Conservation (phyloP, 106 monocot species). For the Platanthera guangdongensis region DNA sequence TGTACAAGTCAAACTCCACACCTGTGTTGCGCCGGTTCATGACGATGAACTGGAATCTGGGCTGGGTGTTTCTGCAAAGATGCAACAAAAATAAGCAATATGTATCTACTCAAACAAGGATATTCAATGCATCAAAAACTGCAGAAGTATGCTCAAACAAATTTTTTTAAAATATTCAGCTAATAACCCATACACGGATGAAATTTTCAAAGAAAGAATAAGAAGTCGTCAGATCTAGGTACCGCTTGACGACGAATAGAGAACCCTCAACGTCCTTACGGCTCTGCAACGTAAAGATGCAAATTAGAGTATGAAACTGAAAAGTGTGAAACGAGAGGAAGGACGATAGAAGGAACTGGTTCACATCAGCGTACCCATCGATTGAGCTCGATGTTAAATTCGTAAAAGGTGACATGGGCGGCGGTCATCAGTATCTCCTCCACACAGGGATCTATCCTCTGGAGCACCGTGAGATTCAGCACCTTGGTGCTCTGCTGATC, state of each 20-base stretch:
- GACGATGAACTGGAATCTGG: conserved; percentile 92
- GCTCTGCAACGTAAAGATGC: conserved; percentile 30
- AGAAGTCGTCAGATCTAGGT: conserved; percentile 1
- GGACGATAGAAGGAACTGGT: neutral
- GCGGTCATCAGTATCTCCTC: conserved; percentile 86
- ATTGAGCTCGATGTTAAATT: conserved; percentile 70
- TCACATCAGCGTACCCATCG: conserved; percentile 46
- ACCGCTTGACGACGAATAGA: conserved; percentile 90
- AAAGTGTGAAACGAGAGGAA: neutral
- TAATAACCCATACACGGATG: neutral
- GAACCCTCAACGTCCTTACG: conserved; percentile 85
- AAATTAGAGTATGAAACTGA: neutral
- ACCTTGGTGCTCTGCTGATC: conserved; percentile 59
- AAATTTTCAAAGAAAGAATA: neutral
- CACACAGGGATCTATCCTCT: conserved; percentile 70
- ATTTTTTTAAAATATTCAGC: neutral
- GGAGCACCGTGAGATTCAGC: conserved; percentile 74
- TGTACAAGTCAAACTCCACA: conserved; percentile 3
- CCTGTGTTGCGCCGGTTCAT: conserved; percentile 94
- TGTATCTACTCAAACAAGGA: neutral
- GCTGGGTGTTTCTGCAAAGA: conserved; percentile 47
- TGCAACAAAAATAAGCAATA: neutral
- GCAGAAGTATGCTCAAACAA: neutral
- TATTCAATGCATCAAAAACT: neutral
- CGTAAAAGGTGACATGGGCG: conserved; percentile 81